Base-by-base conservation (phyloP, 208 protist species). In the Trypanosoma boissoni region DNA sequence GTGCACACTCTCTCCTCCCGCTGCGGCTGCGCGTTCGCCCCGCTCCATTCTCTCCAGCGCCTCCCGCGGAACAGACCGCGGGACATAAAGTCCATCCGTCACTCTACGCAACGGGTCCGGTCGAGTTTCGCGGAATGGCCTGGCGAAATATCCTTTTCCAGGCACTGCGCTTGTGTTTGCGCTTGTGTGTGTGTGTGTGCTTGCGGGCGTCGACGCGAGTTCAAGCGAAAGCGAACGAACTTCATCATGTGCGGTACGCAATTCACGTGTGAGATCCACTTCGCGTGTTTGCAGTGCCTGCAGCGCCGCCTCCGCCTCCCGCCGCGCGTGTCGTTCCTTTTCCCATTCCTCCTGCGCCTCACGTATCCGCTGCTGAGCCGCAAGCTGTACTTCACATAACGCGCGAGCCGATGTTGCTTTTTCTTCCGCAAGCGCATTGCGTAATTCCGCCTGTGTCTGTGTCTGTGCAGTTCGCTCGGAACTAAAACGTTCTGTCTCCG, bases 221-320 rank as follows among this genome's bases (percentile, higher is more conserved):
- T 80, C 68, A 42, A 80, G 72, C 14, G 63, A 65, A 0, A 80
- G 64, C 9, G 60, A 46, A 0, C 72, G 76, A n/a, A 78, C 39
- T 26, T 78, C 61, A 51, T 65, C 65, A 12, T 59, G 60, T 21
- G 73, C 42, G 23, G 64, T 39, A 29, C 74, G 64, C 26, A 58
- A 21, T 2, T 6, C 20, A 18, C 39, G 37, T 20, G 49, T 56
- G 28, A 78, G 49, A 21, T 48, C 34, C 27, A 83, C 48, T 41
- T 83, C 71, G 8, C 58, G 44, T 39, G 57, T 29, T n/a, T n/a
- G 28, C 44, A 71, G 39, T 5, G 53, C 42, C 18, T 58, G 67
- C 14, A 67, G 53, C 1, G 8, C 43, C 9, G 55, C 60, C 43
- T 83, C 62, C 26, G 28, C 39, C 9, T 1, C 43, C n/a, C 67